A percentile compares a stretch with the other conserved stretches of the same genome.
Evolutionary conservation across 2,329 filamentous ascomycete species (phyloP).

Genomic region (Arthrinium phaeospermum): DNA sequence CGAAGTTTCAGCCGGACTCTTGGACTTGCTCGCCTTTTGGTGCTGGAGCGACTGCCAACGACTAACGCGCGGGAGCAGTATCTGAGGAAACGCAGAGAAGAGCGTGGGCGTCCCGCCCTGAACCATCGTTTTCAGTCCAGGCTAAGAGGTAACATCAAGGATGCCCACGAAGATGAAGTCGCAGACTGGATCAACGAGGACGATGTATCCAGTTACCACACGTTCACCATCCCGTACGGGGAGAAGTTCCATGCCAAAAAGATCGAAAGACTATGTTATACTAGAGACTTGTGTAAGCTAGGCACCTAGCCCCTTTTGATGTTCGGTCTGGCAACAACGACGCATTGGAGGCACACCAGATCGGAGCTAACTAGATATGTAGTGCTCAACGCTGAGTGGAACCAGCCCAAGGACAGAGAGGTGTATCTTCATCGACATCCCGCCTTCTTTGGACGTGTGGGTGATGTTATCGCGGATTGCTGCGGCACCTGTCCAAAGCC

Average conservation of each 20-base stretch:
- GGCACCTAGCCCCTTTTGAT: background rate
- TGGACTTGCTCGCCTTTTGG: conserved; percentile 78
- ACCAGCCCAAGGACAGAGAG: conserved; percentile 74
- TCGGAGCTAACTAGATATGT: background rate
- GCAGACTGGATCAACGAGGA: conserved; percentile 82
- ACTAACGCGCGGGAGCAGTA: conserved; percentile 72
- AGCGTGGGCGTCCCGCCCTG: conserved; percentile 71
- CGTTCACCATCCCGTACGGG: conserved; percentile 75
- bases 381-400: conserved; percentile 87
- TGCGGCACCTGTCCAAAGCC: conserved; percentile 79
- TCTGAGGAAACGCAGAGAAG: conserved; percentile 69
- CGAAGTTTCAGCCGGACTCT: conserved; percentile 77
- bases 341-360: background rate
- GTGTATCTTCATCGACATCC: conserved; percentile 84
- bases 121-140: conserved; percentile 47
- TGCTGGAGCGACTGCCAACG: conserved; percentile 79
- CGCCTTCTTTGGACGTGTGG: conserved; percentile 79
- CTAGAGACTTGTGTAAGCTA: conserved; percentile 68
- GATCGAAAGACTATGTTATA: conserved; percentile 84
- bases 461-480: conserved; percentile 80
- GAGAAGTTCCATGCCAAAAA: conserved; percentile 65
- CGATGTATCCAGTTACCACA: conserved; percentile 81
- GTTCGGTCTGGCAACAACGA: background rate
- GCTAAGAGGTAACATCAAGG: conserved; percentile 74
- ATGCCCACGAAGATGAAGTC: conserved; percentile 77